Evolutionary conservation across 2,329 filamentous ascomycete genomes (phyloP), one percentile per base, ranked within the genome.

Genomic region (Hypomyces perniciosus): DNA sequence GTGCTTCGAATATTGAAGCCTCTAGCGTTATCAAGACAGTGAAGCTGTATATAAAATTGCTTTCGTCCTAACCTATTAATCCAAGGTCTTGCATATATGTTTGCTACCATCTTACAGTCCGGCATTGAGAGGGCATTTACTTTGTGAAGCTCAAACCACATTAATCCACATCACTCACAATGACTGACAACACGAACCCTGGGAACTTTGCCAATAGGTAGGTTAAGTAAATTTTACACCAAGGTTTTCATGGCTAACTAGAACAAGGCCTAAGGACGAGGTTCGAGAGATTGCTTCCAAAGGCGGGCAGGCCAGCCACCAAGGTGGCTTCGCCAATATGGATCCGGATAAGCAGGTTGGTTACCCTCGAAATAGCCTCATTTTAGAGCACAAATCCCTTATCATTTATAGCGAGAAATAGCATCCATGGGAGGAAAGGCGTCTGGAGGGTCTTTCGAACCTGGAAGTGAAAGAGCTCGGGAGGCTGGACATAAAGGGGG

Each of bases 181-280:
- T 99, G 93, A 95, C 93, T 90, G 92, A 60, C 26, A 62, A 60
- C 52, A 10, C 44, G 20, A 62, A 62, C 41, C 61, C 60, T n/a
- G 61, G 61, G 30, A 62, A 62, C 51, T 62, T 62, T 50, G 61
- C 61, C 48, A 62, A 62, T 52, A 56, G 60, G 61, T 61, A 55
- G 20, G 48, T 13, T 26, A 20, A 6, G 8, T 28, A 5, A 28
- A 37, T 46, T 9, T 5, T 6, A n/a, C 20, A 6, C 13, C 8
- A 8, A 10, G 28, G 13, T 9, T 6, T 3, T 46, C 26, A 37
- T 2, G 26, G 20, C 13, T 46, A 29, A 43, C 13, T 30, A 8
- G 26, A 4, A 6, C 5, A 13, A 53, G 51, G 10, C 51, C 72
- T 54, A 68, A 69, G 48, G 72, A 74, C 8, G 73, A 77, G 57